Conservation (phyloP, 208 protist species). For the Tetramitus jugosus region DNA sequence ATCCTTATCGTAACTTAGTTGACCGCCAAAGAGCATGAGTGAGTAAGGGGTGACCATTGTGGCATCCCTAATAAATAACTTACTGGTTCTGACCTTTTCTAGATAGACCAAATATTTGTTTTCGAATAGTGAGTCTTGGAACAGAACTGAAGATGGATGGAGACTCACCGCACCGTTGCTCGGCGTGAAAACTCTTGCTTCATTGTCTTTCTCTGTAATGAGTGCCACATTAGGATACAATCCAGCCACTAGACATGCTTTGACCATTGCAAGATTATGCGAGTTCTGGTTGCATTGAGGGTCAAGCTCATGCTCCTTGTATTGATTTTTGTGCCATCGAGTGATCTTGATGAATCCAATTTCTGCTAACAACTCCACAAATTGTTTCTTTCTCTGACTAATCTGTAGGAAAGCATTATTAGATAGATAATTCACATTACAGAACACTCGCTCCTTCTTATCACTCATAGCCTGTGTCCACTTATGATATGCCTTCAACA, state of each 20-base stretch:
- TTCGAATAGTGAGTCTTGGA: constrained; percentile 51
- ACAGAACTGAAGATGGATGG: constrained; percentile 77
- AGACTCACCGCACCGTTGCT: constrained; percentile 67
- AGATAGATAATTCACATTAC: constrained; percentile 66
- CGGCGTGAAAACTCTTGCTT: background rate
- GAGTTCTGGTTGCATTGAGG: constrained; percentile 67
- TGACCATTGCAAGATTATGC: constrained; percentile 62
- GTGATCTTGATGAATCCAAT: constrained; percentile 58
- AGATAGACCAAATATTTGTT: constrained; percentile 76
- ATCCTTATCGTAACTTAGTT: no score
- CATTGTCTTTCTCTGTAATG: constrained; percentile 39
- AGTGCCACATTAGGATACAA: constrained; percentile 85
- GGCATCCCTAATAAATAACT: constrained; percentile 74
- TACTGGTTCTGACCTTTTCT: constrained; percentile 82
- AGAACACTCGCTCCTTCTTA: constrained; percentile 52
- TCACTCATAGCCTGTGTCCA: constrained; percentile 45
- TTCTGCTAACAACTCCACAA: constrained; percentile 74
- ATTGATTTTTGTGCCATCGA: constrained; percentile 58
- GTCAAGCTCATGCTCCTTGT: no score
- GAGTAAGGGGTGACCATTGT: constrained; percentile 74
- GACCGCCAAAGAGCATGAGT: constrained; percentile 84
- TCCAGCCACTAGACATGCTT: constrained; percentile 77
- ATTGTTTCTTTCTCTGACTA: constrained; percentile 74
- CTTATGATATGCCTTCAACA: constrained; percentile 70
- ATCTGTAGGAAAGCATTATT: constrained; percentile 66